Base-by-base conservation (phyloP, 768 basidiomycete species). In the Hericium alpestre region DNA sequence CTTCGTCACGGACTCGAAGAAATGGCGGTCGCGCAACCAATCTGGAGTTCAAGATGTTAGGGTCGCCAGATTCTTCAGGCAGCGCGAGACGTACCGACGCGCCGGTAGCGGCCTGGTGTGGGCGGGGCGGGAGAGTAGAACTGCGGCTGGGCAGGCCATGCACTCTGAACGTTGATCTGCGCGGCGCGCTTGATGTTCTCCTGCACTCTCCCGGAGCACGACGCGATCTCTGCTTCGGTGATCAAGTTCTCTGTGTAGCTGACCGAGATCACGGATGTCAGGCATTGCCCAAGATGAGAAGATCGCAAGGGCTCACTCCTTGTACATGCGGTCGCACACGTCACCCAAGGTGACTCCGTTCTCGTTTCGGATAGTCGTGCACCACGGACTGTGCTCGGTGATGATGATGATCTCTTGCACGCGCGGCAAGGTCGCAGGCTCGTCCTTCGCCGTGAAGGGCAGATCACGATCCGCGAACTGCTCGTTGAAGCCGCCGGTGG, bases 271-370 rank as follows among this genome's bases (percentile, higher is more conserved):
- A n/a, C 1, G 16, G 32, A 32, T 32, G 32, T 32, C 32, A 32
- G 32, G 32, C 37, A 59, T 4, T 27, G 48, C 38, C 53, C 47
- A 22, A 52, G 11, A 23, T 38, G 12, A 18, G 32, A 15, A 40
- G 22, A 3, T 22, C 37, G 37, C 3, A 1, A 10, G 39, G 16
- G 40, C 85, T 38, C 59, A 92, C 90, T 92, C 89, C 68, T 82
- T 83, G 75, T 80, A 88, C 48, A 92, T 70, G n/a, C 76, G 70
- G 4, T 75, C 73, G 63, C 83, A 87, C n/a, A 92, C 76, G 65
- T 93, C 88, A 16, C 77, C 78, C 59, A 87, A 76, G 2, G 88
- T 90, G 16, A 93, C 87, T 0, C 90, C 90, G 0, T 72, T 70
- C 15, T 83, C 80, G 64, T 85, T 90, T 69, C 76, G 81, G 52